Evolutionary conservation across 805 yeast genomes (phyloP), one percentile per base, ranked within the genome.

Genomic region (Lipomyces spencermartinsiae): DNA sequence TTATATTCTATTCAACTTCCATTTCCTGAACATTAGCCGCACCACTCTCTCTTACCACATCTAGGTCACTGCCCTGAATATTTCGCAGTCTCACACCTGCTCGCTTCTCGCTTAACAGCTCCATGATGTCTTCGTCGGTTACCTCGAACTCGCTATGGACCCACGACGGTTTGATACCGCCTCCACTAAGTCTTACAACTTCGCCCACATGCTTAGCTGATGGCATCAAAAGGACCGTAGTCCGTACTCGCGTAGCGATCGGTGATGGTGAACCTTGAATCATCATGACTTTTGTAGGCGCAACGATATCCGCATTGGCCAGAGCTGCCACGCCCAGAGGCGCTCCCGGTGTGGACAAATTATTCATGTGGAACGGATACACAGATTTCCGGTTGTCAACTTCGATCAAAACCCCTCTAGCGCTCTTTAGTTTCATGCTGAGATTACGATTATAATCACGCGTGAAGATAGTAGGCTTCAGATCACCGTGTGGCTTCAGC

Each of bases 181-280:
- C 97, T 59, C 98, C 98, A 34, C 94, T 86, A 71, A 94, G 83
- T 77, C 97, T 86, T 65, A 93, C 78, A 19, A 90, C 81, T 78
- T 91, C 95, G 12, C 78, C 78, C 65, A 76, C 78, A 2, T 81
- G 74, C 65, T 73, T 70, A 31, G 64, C 68, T 33, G 79, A 78
- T 53, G 81, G 82, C 61, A 86, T 80, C 64, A 92, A 80, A 39
- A 89, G 83, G 61, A 95, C 86, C 4, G 98, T 93, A 57, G 91
- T 82, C 70, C 88, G 83, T 79, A 91, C 96, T 77, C 97, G 88
- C 14, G 94, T 92, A 49, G 83, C 75, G 10, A 83, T 79, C 4
- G 89, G 82, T 61, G 92, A 90, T 4, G 77, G 67, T 7, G 62
- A 58, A 4, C 68, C 71, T 31, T 62, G 66, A 31, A 63, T 59